A percentile compares a stretch with the other conserved stretches of the same genome.
phyloP scores from a whole-genome alignment of 2,329 filamentous ascomycete species.

The Hirsutella minnesotensis region DNA sequence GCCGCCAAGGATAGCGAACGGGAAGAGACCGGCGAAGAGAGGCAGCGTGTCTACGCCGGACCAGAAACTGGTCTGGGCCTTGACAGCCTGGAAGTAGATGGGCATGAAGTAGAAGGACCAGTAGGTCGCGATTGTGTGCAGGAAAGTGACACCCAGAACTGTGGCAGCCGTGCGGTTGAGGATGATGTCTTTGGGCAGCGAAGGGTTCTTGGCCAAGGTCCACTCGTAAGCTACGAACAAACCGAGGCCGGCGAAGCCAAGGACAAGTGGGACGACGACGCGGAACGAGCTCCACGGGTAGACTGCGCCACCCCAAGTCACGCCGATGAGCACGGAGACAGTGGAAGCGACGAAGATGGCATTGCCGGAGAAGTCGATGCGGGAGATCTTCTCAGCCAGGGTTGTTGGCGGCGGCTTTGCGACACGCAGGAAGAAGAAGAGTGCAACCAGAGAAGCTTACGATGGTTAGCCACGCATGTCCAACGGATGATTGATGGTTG shows the following conservation, averaged over 20 bases:
- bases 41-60: constrained; percentile 21
- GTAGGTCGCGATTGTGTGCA: constrained; percentile 17
- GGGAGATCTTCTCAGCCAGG: constrained; percentile 1
- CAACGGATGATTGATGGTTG: no score
- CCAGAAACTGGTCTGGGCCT: constrained; percentile 9
- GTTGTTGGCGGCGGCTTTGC: background rate
- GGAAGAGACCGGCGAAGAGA: constrained; percentile 14
- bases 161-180: no score
- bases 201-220: no score
- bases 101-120: constrained; percentile 26
- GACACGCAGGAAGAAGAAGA: constrained; percentile 23
- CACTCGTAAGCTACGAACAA: constrained; percentile 12
- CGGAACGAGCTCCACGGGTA: no score
- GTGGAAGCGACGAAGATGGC: constrained; percentile 23
- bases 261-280: constrained; percentile 26
- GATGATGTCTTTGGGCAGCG: no score
- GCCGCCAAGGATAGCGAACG: constrained; percentile 13
- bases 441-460: constrained; percentile 13
- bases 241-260: constrained; percentile 20
- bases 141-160: constrained; percentile 13
- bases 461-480: no score
- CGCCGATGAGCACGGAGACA: constrained; percentile 14
- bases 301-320: constrained; percentile 27
- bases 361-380: constrained; percentile 30
- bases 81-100: constrained; percentile 35